These are phyloP conservation scores for Macrotyloma uniflorum DNA, from an alignment of 306 rosid genomes.

Conservation along the genomic window DNA sequence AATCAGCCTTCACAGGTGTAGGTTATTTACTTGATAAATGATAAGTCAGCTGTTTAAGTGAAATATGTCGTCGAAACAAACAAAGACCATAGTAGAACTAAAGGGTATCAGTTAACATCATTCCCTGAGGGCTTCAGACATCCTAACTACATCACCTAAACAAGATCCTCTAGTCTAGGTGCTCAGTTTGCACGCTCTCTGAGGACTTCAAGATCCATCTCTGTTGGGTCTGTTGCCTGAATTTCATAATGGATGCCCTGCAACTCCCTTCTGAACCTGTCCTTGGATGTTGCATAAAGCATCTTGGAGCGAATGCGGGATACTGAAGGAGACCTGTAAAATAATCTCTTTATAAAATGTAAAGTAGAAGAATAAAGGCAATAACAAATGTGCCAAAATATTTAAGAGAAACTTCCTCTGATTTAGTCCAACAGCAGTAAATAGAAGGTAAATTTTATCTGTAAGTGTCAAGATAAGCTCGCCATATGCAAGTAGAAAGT, in stretches of 20 bases:
- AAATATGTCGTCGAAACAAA: constrained; percentile 32
- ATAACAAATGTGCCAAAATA: neutral
- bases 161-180: constrained; percentile 23
- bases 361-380: neutral
- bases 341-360: constrained; percentile 21
- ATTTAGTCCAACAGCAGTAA: neutral
- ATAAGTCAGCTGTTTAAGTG: constrained; percentile 32
- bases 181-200: constrained; percentile 73
- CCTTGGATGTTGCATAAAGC: constrained; percentile 85
- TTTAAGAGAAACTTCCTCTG: neutral
- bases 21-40: constrained; percentile 47
- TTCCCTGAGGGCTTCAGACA: constrained; percentile 41
- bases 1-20: constrained; percentile 69
- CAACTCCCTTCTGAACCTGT: constrained; percentile 77
- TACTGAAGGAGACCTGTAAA: constrained; percentile 73
- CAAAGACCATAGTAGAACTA: constrained; percentile 39
- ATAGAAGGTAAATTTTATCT: neutral
- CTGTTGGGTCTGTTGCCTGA: constrained; percentile 83
- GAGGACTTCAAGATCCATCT: constrained; percentile 85
- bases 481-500: constrained; percentile 1
- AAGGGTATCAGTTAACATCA: constrained; percentile 33
- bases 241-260: constrained; percentile 88
- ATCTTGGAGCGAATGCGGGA: constrained; percentile 81
- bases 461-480: neutral
- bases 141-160: constrained; percentile 43